Evolutionary conservation across 2,329 filamentous ascomycete species (phyloP).

Genomic region (Colletotrichum godetiae): DNA sequence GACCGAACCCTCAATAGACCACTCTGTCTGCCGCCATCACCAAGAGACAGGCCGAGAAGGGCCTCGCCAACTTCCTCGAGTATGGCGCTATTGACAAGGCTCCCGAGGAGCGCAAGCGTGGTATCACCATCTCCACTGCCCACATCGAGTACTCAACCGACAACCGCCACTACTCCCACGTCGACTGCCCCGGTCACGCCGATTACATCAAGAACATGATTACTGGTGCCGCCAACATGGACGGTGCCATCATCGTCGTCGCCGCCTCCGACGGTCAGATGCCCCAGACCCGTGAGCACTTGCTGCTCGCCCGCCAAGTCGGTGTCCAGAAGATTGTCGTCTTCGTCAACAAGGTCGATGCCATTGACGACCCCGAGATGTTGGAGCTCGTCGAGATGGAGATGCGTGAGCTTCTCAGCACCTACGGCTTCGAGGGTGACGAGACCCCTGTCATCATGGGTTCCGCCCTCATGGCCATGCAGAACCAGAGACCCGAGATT

Average conservation of each 20-base stretch:
- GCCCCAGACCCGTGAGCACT: constrained; percentile 98
- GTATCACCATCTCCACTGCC: constrained; percentile 98
- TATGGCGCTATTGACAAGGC: constrained; percentile 99
- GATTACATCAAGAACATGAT: constrained; percentile 99
- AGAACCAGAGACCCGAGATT: constrained; percentile 88
- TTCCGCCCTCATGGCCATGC: constrained; percentile 93
- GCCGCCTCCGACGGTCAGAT: constrained; percentile 99
- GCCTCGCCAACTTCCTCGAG: constrained; percentile 92
- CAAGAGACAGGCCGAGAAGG: constrained; percentile 96
- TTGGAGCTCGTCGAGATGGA: constrained; percentile 99
- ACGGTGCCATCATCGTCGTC: constrained; percentile 98
- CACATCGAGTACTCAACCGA: constrained; percentile 99
- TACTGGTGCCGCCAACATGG: constrained; percentile 99
- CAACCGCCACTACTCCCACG: constrained; percentile 96
- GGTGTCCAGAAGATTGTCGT: constrained; percentile 98
- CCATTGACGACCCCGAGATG: constrained; percentile 98
- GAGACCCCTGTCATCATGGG: constrained; percentile 98
- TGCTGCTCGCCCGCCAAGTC: constrained; percentile 97
- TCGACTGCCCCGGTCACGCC: constrained; percentile 99
- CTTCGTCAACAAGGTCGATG: constrained; percentile 99
- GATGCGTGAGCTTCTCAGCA: constrained; percentile 95
- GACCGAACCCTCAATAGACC: constrained; percentile 71
- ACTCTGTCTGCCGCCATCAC: constrained; percentile 99
- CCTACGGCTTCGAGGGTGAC: constrained; percentile 97
- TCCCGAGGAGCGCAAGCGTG: constrained; percentile 98